Conservation (phyloP, 371 early-diverging fungal species). For the Basidiobolus meristosporus region DNA sequence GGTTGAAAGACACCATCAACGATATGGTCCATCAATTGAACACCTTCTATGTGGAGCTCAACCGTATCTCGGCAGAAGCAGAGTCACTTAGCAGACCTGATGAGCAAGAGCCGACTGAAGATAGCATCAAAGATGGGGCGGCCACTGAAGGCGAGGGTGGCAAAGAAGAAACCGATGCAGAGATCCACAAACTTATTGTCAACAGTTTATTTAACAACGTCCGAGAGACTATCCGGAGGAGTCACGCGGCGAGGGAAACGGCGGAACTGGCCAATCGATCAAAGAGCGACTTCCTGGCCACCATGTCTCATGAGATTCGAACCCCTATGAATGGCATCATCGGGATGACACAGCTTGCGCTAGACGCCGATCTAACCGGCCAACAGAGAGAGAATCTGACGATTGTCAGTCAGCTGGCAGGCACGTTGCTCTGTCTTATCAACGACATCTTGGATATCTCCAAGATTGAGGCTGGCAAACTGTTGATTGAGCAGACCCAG, state of each 20-base stretch:
- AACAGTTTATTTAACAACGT: conserved; percentile 30
- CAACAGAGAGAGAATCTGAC: conserved; percentile 56
- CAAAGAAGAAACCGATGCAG: conserved; percentile 15
- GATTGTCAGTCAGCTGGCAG: conserved; percentile 43
- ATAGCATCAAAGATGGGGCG: conserved; percentile 34
- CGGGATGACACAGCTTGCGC: conserved; percentile 45
- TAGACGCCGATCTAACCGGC: conserved; percentile 44
- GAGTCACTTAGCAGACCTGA: conserved; percentile 29
- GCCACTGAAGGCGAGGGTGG: conserved; percentile 32
- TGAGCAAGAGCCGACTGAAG: conserved; percentile 26
- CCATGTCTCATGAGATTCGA: conserved; percentile 56
- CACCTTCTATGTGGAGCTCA: conserved; percentile 21
- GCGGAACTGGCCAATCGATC: conserved; percentile 56
- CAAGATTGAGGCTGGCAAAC: conserved; percentile 59
- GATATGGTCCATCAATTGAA: conserved; percentile 35
- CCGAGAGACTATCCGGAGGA: conserved; percentile 45
- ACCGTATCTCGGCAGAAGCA: conserved; percentile 20
- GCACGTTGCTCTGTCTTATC: conserved; percentile 46
- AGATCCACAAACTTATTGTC: conserved; percentile 11
- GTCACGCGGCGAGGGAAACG: conserved; percentile 44
- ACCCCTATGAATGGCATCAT: conserved; percentile 68
- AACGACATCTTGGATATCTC: conserved; percentile 69
- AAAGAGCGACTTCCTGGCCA: conserved; percentile 54
- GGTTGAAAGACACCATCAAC: conserved; percentile 26
- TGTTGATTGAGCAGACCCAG: conserved; percentile 43